Evolutionary conservation across 2,329 filamentous ascomycete species (phyloP), one percentile per base, ranked within the genome.

Genomic region (Aspergillus hiratsukae): DNA sequence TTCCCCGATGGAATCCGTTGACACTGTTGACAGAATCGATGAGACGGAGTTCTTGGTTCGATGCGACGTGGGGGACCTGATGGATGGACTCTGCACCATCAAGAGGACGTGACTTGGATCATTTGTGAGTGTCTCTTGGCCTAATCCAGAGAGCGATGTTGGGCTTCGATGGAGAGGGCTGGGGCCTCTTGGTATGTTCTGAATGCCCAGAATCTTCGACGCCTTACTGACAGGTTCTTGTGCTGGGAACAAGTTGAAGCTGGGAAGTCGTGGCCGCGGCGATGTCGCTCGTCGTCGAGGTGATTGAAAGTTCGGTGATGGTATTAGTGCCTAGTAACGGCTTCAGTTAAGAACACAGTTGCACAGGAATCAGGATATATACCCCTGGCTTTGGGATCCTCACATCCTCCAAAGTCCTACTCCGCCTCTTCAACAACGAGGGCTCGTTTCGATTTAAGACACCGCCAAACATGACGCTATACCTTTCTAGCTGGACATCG

Each of bases 401-500:
- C 1, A 89, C 72, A 56, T 79, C 83, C 35, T 75, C 69, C 41
- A 76, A 61, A 4, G 70, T 71, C 53, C 65, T 73, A 54, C 71
- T 75, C 46, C 72, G 67, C 55, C 74, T 67, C 51, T 69, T 66
- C 54, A 75, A 62, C 52, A 72, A 59, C 9, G 72, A 64, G 35
- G 68, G 62, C 31, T 68, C 61, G 58, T 70, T 58, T 84, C 71
- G 68, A 35, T 66, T 82, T 27, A 96, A 76, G 6, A 97, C 79
- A 40, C 83, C 83, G 54, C 87, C 85, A 68, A 97, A 97, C 92
- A 97, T 97, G 62, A 97, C 83, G 64, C 91, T 96, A 65, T 96
- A 97, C 50, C 93, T 81, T 70, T 97, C 93, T 81, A 97, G 80
- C 60, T 88, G 85, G 54, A 89, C 81, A 51, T 83, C 83, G 0